phyloP scores from a whole-genome alignment of 345 rosid species.

The Bretschneidera sinensis region DNA sequence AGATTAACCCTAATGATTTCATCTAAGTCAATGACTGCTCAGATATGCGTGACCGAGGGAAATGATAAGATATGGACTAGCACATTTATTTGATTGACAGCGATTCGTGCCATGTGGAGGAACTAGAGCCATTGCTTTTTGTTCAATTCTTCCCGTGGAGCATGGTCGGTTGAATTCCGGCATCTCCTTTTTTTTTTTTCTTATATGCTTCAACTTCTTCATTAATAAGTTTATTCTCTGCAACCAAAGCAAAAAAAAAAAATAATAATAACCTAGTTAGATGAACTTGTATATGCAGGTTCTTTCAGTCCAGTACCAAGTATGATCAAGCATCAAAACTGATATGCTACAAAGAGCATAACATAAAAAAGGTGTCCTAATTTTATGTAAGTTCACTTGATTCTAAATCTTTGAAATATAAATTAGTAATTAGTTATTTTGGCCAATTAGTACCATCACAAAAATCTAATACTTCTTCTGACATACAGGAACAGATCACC shows the following conservation, averaged over 20 bases:
- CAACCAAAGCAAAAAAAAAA: not conserved
- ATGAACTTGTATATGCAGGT: not conserved
- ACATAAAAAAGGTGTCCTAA: not conserved
- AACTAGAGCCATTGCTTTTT: constrained; percentile 41
- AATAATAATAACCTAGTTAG: not conserved
- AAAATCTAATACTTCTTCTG: too few species aligned
- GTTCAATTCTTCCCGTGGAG: constrained; percentile 30
- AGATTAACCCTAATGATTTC: constrained; percentile 16
- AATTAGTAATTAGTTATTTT: too few species aligned
- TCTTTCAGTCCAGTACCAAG: not conserved
- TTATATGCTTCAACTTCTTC: constrained; percentile 21
- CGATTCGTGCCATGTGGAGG: constrained; percentile 33
- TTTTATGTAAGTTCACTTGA: not conserved
- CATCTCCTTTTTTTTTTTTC: constrained; percentile 28
- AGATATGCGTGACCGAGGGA: constrained; percentile 19
- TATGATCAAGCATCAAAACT: not conserved
- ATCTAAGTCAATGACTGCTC: constrained; percentile 23
- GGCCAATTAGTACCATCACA: too few species aligned
- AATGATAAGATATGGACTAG: constrained; percentile 10
- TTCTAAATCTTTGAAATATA: not conserved
- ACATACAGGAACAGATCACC: too few species aligned
- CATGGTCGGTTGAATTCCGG: constrained; percentile 51
- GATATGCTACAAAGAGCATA: constrained; percentile 1
- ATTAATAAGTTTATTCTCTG: constrained; percentile 17
- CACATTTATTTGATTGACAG: constrained; percentile 26